Evolutionary conservation across 768 basidiomycete genomes (phyloP), one percentile per base, ranked within the genome.

Genomic region (Harrya chromipes): DNA sequence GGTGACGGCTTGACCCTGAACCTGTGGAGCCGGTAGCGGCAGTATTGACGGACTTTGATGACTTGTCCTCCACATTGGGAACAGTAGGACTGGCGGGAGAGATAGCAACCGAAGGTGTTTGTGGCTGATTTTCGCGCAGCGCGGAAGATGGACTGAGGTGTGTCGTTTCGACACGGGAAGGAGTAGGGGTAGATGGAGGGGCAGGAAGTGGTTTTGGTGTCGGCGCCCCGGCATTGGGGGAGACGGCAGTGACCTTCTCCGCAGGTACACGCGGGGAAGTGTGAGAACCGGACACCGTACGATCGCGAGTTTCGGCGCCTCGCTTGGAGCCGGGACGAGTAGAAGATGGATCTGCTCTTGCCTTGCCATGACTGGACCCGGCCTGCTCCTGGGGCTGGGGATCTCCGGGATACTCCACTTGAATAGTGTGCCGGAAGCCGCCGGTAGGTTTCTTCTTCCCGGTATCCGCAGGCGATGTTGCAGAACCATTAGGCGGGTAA

Each of bases 361-460:
- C 17, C 40, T 56, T 69, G 43, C 54, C 46, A 26, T 66, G 68
- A 26, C 52, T 57, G 38, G 56, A 49, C 3, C 60, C 44, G 7
- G 52, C 44, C 10, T 39, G 60, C 13, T 64, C 65, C 36, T 53
- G 56, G 6, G 78, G 33, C 4, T 49, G 48, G 26, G 58, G 78
- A 47, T 85, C 84, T 49, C 87, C 88, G 6, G 59, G 50, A 60
- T 97, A 98, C 69, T 99, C 97, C 51, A 98, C 87, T 67, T 98
- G 97, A 40, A 98, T 90, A 10, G 97, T 98, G 69, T 98, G 94
- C 42, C 93, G 75, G 68, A 88, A 85, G 46, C 76, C 76, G 2
- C 53, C 24, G 8, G 61, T 17, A 17, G 70, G 71, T 52, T 73
- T 81, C 55, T 76, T 72, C 64, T 80, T 81, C 47, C 72, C 64